Conservation (phyloP, 345 rosid species). For the Eucalyptus camaldulensis region DNA sequence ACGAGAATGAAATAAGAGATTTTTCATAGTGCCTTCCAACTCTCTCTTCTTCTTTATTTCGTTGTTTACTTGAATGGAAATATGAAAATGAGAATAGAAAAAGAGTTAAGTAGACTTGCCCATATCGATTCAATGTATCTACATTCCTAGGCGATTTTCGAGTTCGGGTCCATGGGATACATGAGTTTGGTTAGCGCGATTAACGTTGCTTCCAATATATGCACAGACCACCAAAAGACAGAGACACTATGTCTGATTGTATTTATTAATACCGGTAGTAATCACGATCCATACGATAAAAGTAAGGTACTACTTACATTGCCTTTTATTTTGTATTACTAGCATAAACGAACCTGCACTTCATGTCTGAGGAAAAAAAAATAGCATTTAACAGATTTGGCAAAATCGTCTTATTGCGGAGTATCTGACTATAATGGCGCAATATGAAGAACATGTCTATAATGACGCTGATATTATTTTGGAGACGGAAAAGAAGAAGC, state of each 20-base stretch:
- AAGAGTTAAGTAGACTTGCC: neutral
- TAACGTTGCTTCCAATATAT: fast-evolving
- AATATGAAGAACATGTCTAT: neutral
- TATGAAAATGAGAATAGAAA: neutral
- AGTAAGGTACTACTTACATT: fast-evolving
- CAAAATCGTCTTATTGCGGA: neutral
- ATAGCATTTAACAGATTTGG: too few relatives aligned
- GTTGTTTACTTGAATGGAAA: fast-evolving
- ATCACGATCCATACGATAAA: neutral
- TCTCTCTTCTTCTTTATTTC: neutral
- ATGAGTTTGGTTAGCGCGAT: too few relatives aligned
- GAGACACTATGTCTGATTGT: neutral
- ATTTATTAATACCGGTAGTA: fast-evolving
- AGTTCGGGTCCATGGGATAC: too few relatives aligned
- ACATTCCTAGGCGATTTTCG: fast-evolving
- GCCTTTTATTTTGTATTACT: neutral
- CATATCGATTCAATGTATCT: neutral
- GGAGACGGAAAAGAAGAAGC: neutral
- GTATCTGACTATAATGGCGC: neutral
- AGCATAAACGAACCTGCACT: neutral
- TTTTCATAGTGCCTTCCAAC: neutral
- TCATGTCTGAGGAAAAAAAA: neutral
- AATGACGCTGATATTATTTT: neutral
- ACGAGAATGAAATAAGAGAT: neutral
- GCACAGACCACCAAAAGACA: fast-evolving